Percentiles rank a stretch among this genome's conserved stretches.
These are phyloP conservation scores for Harringtonia lauricola DNA, from an alignment of 2,329 filamentous ascomycete genomes.

Conservation along the genomic window DNA sequence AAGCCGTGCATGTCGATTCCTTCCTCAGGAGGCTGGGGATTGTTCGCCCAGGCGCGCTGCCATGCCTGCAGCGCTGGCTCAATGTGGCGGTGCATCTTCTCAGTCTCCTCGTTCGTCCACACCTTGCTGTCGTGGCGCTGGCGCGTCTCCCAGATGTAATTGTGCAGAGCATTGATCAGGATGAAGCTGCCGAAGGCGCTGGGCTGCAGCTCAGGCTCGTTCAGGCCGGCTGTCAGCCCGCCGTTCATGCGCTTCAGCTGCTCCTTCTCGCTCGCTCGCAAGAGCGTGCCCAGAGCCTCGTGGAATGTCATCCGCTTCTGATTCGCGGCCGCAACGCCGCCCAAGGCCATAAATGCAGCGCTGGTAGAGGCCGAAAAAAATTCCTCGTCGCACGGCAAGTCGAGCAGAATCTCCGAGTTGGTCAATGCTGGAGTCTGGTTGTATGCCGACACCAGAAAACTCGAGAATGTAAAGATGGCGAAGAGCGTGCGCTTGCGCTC, in stretches of 20 bases:
- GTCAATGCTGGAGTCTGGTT: slow-evolving; percentile 85
- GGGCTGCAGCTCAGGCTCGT: slow-evolving; percentile 53
- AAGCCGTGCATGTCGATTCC: slow-evolving; percentile 73
- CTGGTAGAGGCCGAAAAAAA: slow-evolving; percentile 76
- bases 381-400: slow-evolving; percentile 87
- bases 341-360: slow-evolving; percentile 69
- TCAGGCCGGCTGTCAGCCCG: slow-evolving; percentile 33
- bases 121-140: slow-evolving; percentile 79
- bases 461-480: slow-evolving; percentile 83
- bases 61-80: slow-evolving; percentile 89
- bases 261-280: slow-evolving; percentile 64
- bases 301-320: slow-evolving; percentile 70
- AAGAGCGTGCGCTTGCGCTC: slow-evolving; percentile 91
- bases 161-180: slow-evolving; percentile 88
- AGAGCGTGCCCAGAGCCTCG: slow-evolving; percentile 65
- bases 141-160: slow-evolving; percentile 96
- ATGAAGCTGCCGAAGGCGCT: slow-evolving; percentile 89
- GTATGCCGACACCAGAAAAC: slow-evolving; percentile 81
- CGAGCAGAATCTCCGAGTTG: slow-evolving; percentile 84
- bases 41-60: slow-evolving; percentile 85
- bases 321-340: slow-evolving; percentile 58
- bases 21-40: slow-evolving; percentile 73
- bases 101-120: slow-evolving; percentile 87
- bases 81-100: slow-evolving; percentile 92
- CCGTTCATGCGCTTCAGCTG: slow-evolving; percentile 17